Base-by-base conservation (phyloP, 345 rosid genomes). In the Cardamine occulta region DNA sequence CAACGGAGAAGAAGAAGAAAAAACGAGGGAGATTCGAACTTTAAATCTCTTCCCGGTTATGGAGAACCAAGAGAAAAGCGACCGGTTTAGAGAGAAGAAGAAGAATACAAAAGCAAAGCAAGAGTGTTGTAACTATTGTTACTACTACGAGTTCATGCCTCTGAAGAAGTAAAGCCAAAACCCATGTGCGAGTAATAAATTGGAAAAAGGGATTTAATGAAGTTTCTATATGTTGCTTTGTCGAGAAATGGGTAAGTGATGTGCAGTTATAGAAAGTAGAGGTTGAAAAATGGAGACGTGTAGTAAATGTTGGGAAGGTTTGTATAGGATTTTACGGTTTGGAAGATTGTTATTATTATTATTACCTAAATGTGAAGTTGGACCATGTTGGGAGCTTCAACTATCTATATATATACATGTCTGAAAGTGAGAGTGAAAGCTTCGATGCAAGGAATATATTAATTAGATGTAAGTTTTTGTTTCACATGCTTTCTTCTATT, bases 131-230 rank as follows among this genome's bases (percentile, higher is more conserved):
- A 82, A 70, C 63, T 79, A 84, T 66, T 64, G 61, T 82, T 83
- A 83, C 76, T 85, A 64, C 60, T 77, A 87, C 62, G 89, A 89
- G 85, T 89, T 87, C 77, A 83, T 88, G 63, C 90, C 93, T 56
- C 80, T 81, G 75, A 86, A 81, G 80, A 85, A 76, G 64, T 87
- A 79, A 87, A 72, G 68, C 73, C 42, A 13, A 66, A 64, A 54
- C 39, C 79, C 89, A 84, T 84, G 89, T 83, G 89, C 75, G 75
- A 61, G 37, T 78, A 72, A 79, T 75, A 60, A 75, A 75, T 75
- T 8, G 2, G 67, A 39, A 59, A 13, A 32, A 21, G 9, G 12
- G 45, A 64, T 45, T 45, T 21, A 56, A 39, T 75, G 79, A 66
- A 28, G 62, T 65, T 65, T 45, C 52, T 24, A 11, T 68, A 60